Conservation (phyloP, 805 yeast genomes). For the Ogataea thermomethanolica region DNA sequence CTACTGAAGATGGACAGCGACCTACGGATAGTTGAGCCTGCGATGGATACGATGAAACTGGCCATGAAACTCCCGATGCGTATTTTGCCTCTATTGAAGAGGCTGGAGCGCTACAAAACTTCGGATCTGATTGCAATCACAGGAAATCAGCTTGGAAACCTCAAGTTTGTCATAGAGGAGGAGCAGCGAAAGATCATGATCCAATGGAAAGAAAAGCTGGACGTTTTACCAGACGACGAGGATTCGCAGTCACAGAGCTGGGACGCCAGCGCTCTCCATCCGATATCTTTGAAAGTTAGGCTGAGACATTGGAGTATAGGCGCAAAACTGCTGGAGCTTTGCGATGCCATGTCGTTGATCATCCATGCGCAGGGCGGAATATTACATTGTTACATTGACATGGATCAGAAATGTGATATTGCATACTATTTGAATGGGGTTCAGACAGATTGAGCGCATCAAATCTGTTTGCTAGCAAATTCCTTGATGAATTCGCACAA, state of each 20-base stretch:
- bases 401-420: slow-evolving; percentile 60
- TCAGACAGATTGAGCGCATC: slow-evolving; percentile 11
- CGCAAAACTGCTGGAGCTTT: slow-evolving; percentile 53
- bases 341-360: slow-evolving; percentile 58
- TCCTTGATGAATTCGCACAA: slow-evolving; percentile 55
- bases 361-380: slow-evolving; percentile 51
- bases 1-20: slow-evolving; percentile 54
- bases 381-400: slow-evolving; percentile 64
- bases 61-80: slow-evolving; percentile 51
- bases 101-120: slow-evolving; percentile 64
- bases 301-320: slow-evolving; percentile 69
- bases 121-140: slow-evolving; percentile 48
- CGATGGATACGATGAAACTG: slow-evolving; percentile 49
- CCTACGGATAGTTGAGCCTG: slow-evolving; percentile 59
- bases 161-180: slow-evolving; percentile 52
- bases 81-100: slow-evolving; percentile 49
- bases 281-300: slow-evolving; percentile 47
- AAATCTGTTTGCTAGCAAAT: slow-evolving; percentile 44
- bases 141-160: slow-evolving; percentile 47
- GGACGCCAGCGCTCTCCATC: slow-evolving; percentile 23
- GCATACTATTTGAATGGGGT: slow-evolving; percentile 53
- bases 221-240: slow-evolving; percentile 34
- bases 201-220: slow-evolving; percentile 55
- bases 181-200: slow-evolving; percentile 53
- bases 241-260: slow-evolving; percentile 13